These are phyloP conservation scores for Phytophthora podocarpi DNA, from an alignment of 352 stramenopile genomes.

Conservation along the genomic window DNA sequence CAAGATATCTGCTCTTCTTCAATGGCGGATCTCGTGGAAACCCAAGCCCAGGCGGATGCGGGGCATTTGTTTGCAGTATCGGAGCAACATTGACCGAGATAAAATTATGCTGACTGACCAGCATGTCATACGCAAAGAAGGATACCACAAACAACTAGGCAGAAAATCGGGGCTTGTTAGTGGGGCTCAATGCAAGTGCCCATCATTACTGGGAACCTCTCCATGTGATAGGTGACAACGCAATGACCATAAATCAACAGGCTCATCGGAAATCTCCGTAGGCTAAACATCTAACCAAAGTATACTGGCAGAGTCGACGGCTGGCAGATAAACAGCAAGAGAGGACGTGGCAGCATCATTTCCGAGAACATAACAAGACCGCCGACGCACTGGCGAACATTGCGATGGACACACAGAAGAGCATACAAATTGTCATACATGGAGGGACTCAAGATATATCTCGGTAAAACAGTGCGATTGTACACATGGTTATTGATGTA, in stretches of 20 bases:
- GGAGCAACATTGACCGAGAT: background rate
- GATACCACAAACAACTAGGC: background rate
- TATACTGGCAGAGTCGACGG: background rate
- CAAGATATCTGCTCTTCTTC: background rate
- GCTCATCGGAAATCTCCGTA: background rate
- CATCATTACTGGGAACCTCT: background rate
- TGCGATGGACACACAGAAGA: background rate
- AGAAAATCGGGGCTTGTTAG: background rate
- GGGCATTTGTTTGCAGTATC: background rate
- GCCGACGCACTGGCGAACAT: background rate
- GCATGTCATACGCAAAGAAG: background rate
- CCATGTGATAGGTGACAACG: conserved; percentile 1
- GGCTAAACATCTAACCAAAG: background rate
- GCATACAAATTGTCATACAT: background rate
- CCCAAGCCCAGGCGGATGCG: background rate
- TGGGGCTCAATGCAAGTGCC: background rate
- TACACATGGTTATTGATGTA: background rate
- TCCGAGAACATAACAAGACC: background rate
- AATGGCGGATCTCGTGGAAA: background rate
- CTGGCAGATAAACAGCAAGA: background rate
- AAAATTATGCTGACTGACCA: background rate
- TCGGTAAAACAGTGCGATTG: background rate
- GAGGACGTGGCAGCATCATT: background rate
- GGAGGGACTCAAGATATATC: too few relatives aligned
- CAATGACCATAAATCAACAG: background rate